phyloP scores from a whole-genome alignment of 805 yeast genomes.

The Saturnispora quitensis region DNA sequence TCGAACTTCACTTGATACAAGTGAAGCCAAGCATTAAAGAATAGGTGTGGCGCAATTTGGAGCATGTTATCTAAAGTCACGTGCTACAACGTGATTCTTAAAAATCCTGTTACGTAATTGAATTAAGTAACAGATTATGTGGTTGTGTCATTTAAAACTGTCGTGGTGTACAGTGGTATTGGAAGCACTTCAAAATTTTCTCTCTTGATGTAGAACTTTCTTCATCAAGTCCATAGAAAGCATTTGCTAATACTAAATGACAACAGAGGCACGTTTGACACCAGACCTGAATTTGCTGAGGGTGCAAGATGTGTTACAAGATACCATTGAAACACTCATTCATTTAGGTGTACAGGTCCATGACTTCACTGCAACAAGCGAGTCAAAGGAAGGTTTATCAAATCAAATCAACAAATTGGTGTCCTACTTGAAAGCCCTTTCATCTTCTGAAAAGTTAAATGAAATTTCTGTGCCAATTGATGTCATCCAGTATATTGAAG shows the following conservation, averaged over 20 bases:
- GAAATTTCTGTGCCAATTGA: conserved; percentile 61
- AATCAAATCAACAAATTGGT: conserved; percentile 34
- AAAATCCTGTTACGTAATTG: not conserved
- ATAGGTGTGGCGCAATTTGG: not conserved
- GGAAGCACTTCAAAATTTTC: not conserved
- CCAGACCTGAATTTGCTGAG: conserved; percentile 13
- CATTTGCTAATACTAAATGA: conserved; percentile 15
- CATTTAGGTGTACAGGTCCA: conserved; percentile 89
- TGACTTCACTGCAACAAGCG: conserved; percentile 85
- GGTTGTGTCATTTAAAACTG: not conserved
- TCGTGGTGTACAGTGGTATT: not conserved
- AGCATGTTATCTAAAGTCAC: not conserved
- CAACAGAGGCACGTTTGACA: conserved; percentile 21
- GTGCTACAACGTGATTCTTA: not conserved
- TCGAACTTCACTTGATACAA: not conserved
- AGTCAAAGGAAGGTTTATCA: conserved; percentile 54
- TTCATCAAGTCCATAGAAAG: not conserved
- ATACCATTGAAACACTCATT: conserved; percentile 67
- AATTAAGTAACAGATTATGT: not conserved
- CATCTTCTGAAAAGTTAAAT: conserved; percentile 26
- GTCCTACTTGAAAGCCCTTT: conserved; percentile 30
- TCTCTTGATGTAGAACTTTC: not conserved
- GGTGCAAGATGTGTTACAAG: conserved; percentile 35
- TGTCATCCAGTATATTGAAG: conserved; percentile 86
- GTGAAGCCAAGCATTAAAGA: not conserved